phyloP scores from a whole-genome alignment of 1,284 basidiomycete species.

The Porodaedalea pini region DNA sequence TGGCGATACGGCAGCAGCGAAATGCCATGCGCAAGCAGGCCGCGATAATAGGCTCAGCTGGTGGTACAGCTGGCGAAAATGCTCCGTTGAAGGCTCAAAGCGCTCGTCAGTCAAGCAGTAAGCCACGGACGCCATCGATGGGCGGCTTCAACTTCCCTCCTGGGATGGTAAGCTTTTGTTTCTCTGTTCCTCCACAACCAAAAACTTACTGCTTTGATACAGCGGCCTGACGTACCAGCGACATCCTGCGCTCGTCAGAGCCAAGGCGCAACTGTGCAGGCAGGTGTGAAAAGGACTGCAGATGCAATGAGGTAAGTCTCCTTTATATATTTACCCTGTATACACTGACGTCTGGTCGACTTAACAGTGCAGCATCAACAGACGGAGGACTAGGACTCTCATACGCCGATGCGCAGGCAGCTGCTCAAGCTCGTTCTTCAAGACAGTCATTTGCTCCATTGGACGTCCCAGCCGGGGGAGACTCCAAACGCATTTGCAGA shows the following conservation, averaged over 20 bases:
- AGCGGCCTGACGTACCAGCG: conserved; percentile 1
- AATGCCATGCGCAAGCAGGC: too few relatives aligned
- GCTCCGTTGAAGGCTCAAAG: too few relatives aligned
- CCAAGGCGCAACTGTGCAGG: conserved; percentile 22
- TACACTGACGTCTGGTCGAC: not conserved
- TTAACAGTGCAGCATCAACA: not conserved
- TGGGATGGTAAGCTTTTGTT: conserved; percentile 36
- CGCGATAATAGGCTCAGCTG: too few relatives aligned
- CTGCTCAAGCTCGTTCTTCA: not conserved
- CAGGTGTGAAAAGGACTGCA: conserved; percentile 36
- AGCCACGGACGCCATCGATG: conserved; percentile 37
- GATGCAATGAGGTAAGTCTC: conserved; percentile 39
- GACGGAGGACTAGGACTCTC: conserved; percentile 3
- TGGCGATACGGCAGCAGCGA: conserved; percentile 6
- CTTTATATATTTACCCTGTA: too few relatives aligned
- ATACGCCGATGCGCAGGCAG: not conserved
- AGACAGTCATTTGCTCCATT: conserved; percentile 9
- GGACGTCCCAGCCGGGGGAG: conserved; percentile 1
- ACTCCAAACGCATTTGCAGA: conserved; percentile 11
- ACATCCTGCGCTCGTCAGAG: conserved; percentile 11
- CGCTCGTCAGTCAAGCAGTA: conserved; percentile 24
- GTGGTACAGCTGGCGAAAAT: too few relatives aligned
- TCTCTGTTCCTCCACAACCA: not conserved
- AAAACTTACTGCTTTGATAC: not conserved
- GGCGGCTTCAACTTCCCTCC: conserved; percentile 53